These are phyloP conservation scores for Macrocybe gigantea DNA, from an alignment of 768 basidiomycete genomes.

Conservation along the genomic window DNA sequence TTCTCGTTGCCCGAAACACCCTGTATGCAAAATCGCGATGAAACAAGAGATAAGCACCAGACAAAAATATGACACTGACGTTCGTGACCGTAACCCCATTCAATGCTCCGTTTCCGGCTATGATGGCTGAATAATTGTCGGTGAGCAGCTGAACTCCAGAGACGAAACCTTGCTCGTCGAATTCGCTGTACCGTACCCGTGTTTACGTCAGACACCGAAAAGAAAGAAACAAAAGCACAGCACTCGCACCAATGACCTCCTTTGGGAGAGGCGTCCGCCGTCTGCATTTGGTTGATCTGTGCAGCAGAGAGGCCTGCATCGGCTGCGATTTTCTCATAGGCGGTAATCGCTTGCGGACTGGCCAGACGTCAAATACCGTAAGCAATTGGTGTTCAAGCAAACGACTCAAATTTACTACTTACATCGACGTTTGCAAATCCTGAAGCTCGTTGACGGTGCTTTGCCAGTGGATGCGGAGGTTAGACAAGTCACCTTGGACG, in stretches of 20 bases:
- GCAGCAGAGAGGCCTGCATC: constrained; percentile 9
- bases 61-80: constrained; percentile 6
- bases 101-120: constrained; percentile 10
- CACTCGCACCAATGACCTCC: constrained; percentile 18
- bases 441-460: constrained; percentile 17
- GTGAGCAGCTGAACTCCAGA: constrained; percentile 20
- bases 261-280: constrained; percentile 17
- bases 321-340: constrained; percentile 17
- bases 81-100: constrained; percentile 15
- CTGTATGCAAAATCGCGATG: constrained; percentile 2
- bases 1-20: constrained; percentile 17
- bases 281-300: constrained; percentile 15
- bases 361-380: no score
- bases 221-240: no score
- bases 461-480: constrained; percentile 18
- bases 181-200: constrained; percentile 11
- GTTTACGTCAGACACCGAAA: no score
- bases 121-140: constrained; percentile 15
- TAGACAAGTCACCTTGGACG: constrained; percentile 18
- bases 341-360: constrained; percentile 16
- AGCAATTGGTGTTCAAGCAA: neutral
- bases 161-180: constrained; percentile 19
- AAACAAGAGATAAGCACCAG: neutral
- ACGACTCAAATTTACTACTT: neutral
- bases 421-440: constrained; percentile 16